Percentiles rank a stretch among this genome's conserved stretches.
Evolutionary conservation across 2,329 filamentous ascomycete genomes (phyloP).

Genomic region (Fusarium nodosum): DNA sequence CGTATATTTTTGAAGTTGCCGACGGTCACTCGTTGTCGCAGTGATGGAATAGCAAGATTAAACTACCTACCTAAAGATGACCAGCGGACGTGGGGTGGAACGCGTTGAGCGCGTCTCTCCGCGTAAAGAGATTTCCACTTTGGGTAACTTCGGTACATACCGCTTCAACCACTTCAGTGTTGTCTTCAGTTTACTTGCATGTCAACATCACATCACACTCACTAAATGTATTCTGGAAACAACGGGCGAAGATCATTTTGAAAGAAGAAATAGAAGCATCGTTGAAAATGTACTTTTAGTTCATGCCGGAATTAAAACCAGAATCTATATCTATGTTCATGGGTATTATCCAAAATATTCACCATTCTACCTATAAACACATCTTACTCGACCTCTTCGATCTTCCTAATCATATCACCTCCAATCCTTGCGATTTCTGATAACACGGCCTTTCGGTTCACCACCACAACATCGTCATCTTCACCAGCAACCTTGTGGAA

Average conservation of each 20-base stretch:
- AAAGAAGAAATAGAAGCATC: not conserved
- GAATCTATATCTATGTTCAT: conserved; percentile 31
- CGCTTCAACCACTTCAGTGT: not conserved
- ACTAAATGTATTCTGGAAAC: not conserved
- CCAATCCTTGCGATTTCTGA: conserved; percentile 79
- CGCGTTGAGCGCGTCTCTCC: conserved; percentile 46
- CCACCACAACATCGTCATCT: conserved; percentile 65
- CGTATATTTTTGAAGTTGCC: conserved; percentile 5
- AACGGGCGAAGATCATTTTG: not conserved
- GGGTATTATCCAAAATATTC: conserved; percentile 29
- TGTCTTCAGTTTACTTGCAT: not conserved
- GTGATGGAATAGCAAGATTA: conserved; percentile 38
- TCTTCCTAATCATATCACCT: conserved; percentile 75
- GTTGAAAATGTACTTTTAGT: conserved; percentile 1
- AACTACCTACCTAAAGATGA: conserved; percentile 8
- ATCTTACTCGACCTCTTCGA: conserved; percentile 63
- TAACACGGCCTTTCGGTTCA: conserved; percentile 77
- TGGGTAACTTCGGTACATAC: conserved; percentile 32
- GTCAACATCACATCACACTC: too few species aligned
- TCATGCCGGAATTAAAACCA: not conserved
- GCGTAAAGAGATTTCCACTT: conserved; percentile 47
- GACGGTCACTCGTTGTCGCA: conserved; percentile 39
- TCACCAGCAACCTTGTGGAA: conserved; percentile 55
- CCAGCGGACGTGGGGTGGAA: conserved; percentile 28
- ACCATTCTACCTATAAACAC: not conserved